A percentile compares a stretch with the other conserved stretches of the same genome.
phyloP scores from a whole-genome alignment of 352 stramenopile species.

The Albugo laibachii region DNA sequence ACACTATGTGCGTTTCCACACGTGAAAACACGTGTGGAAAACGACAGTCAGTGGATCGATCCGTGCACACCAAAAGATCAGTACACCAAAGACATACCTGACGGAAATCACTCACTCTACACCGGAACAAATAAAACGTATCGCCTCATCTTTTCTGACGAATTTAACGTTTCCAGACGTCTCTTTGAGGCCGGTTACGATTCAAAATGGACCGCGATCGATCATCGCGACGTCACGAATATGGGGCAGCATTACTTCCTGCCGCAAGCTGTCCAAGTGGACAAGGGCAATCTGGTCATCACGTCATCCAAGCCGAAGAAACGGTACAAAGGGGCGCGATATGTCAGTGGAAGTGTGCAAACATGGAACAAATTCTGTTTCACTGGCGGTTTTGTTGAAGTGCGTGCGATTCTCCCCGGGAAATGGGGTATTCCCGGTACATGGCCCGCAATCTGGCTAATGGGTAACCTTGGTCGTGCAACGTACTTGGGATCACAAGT shows the following conservation, averaged over 20 bases:
- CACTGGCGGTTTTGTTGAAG: constrained; percentile 91
- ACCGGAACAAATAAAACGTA: constrained; percentile 25
- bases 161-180: constrained; percentile 89
- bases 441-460: constrained; percentile 95
- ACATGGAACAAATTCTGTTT: constrained; percentile 99
- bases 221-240: constrained; percentile 90
- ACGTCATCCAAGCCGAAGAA: constrained; percentile 70
- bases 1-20: too few species aligned
- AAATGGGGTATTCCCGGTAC: constrained; percentile 87
- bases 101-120: constrained; percentile 13
- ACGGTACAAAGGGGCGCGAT: constrained; percentile 47
- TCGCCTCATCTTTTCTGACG: constrained; percentile 89
- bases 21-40: not conserved
- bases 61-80: constrained; percentile 38
- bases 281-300: constrained; percentile 88
- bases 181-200: constrained; percentile 89
- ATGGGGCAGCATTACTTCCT: constrained; percentile 95
- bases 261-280: constrained; percentile 78
- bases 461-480: constrained; percentile 93
- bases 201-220: constrained; percentile 87
- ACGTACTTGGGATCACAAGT: constrained; percentile 87
- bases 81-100: constrained; percentile 23
- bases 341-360: constrained; percentile 88
- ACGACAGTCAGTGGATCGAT: constrained; percentile 39
- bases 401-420: constrained; percentile 85